Evolutionary conservation across 805 yeast species (phyloP).

Genomic region (Saccharomycopsis schoenii): DNA sequence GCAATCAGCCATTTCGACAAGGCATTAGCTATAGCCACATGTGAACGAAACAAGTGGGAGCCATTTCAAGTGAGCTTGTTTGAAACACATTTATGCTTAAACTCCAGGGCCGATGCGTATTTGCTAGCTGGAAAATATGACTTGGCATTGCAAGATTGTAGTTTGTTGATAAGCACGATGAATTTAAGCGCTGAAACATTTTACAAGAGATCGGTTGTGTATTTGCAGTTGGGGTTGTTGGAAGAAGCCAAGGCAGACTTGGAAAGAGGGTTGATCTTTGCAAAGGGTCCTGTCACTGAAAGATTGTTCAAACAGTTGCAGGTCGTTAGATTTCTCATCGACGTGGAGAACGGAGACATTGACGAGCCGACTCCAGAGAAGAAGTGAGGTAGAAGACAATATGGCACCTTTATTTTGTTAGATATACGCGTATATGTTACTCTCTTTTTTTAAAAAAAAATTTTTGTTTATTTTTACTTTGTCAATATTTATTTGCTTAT

Average conservation of each 20-base stretch:
- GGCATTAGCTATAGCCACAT: conserved; percentile 53
- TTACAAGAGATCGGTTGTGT: conserved; percentile 59
- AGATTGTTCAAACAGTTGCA: conserved; percentile 40
- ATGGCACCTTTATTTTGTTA: too few species aligned
- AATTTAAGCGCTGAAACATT: conserved; percentile 58
- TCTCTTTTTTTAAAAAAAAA: too few species aligned
- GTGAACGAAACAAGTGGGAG: conserved; percentile 63
- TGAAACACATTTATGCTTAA: conserved; percentile 55
- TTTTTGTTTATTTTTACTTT: neutral
- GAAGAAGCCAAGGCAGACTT: conserved; percentile 54
- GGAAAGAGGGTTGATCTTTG: conserved; percentile 65
- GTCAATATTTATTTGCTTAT: neutral
- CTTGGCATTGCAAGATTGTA: conserved; percentile 62
- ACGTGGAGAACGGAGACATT: conserved; percentile 52
- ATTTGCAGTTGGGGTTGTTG: conserved; percentile 50
- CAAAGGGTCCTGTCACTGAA: conserved; percentile 34
- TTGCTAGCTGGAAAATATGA: conserved; percentile 43
- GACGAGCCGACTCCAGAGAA: neutral
- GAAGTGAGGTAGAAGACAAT: neutral
- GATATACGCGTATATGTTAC: neutral
- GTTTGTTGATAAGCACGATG: conserved; percentile 50
- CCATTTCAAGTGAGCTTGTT: conserved; percentile 62
- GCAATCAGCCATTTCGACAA: conserved; percentile 54
- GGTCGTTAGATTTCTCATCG: conserved; percentile 37
- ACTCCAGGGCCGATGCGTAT: conserved; percentile 64